phyloP scores from a whole-genome alignment of 2,329 filamentous ascomycete genomes.

The Fusarium torreyae region DNA sequence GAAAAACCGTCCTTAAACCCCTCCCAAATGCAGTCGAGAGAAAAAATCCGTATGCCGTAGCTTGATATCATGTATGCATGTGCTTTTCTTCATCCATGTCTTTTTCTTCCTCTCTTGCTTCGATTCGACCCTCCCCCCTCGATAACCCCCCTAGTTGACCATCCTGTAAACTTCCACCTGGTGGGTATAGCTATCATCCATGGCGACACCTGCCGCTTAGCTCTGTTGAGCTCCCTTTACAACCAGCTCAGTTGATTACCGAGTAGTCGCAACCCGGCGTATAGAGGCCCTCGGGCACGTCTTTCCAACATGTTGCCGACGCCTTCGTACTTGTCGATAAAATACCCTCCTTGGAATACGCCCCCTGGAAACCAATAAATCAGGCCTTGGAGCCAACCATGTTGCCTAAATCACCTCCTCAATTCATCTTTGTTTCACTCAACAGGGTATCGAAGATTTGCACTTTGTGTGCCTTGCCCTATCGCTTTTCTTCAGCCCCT shows the following conservation, averaged over 20 bases:
- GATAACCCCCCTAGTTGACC: slow-evolving; percentile 3
- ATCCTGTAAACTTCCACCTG: slow-evolving; percentile 9
- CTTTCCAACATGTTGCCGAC: slow-evolving; percentile 44
- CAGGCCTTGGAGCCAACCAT: slow-evolving; percentile 27
- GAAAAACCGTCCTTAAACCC: slow-evolving; percentile 48
- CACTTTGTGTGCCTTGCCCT: slow-evolving; percentile 24
- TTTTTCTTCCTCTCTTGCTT: slow-evolving; percentile 34
- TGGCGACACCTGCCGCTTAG: background rate
- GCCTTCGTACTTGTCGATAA: slow-evolving; percentile 26
- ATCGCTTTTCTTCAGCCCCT: slow-evolving; percentile 4
- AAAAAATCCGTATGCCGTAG: slow-evolving; percentile 38
- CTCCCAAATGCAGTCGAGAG: slow-evolving; percentile 49
- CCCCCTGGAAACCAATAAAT: slow-evolving; percentile 41
- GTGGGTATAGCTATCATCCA: slow-evolving; percentile 13
- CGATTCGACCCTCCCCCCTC: slow-evolving; percentile 5
- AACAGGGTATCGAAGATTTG: slow-evolving; percentile 38
- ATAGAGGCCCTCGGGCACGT: slow-evolving; percentile 23
- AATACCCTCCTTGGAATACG: slow-evolving; percentile 32
- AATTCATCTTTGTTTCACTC: slow-evolving; percentile 24
- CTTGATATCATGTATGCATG: slow-evolving; percentile 45
- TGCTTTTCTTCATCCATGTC: slow-evolving; percentile 47
- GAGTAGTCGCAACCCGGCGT: slow-evolving; percentile 8
- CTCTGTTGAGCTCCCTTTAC: background rate
- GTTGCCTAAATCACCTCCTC: slow-evolving; percentile 12
- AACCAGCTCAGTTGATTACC: background rate